Conservation (phyloP, 257 asterid genomes). For the Salvia hispanica region DNA sequence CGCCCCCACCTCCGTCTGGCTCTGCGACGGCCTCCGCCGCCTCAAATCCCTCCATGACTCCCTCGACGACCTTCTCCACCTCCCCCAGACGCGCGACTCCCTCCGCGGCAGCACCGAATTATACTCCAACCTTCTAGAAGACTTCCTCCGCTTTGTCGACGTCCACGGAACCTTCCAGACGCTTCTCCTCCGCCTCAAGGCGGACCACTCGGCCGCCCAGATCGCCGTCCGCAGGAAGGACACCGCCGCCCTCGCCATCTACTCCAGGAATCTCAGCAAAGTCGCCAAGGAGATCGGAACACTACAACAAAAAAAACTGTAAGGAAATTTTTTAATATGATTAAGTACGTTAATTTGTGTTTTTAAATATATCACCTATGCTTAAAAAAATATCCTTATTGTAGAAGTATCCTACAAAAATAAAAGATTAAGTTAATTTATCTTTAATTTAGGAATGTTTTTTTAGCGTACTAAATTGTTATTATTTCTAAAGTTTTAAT, state of each 20-base stretch:
- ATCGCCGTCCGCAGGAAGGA: constrained; percentile 61
- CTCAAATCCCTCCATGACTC: constrained; percentile 68
- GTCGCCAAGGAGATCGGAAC: constrained; percentile 57
- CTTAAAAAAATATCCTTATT: no score
- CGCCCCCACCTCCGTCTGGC: constrained; percentile 48
- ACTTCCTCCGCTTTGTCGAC: constrained; percentile 68
- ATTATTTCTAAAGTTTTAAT: no score
- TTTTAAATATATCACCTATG: no score
- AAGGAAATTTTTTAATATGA: no score
- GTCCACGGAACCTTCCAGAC: constrained; percentile 72
- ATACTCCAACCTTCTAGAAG: constrained; percentile 50
- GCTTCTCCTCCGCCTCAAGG: constrained; percentile 51
- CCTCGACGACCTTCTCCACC: constrained; percentile 78
- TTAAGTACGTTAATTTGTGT: no score
- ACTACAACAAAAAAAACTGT: no score
- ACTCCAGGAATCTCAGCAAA: constrained; percentile 46
- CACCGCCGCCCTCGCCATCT: constrained; percentile 33
- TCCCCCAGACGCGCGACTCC: constrained; percentile 74
- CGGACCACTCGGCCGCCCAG: constrained; percentile 62
- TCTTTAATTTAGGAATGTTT: no score
- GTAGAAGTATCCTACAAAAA: no score
- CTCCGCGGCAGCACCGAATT: constrained; percentile 37
- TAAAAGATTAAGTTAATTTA: no score
- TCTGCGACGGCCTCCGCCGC: constrained; percentile 57
- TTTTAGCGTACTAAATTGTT: no score